Conservation (phyloP, 306 rosid species). For the Trichosanthes cucumerina region DNA sequence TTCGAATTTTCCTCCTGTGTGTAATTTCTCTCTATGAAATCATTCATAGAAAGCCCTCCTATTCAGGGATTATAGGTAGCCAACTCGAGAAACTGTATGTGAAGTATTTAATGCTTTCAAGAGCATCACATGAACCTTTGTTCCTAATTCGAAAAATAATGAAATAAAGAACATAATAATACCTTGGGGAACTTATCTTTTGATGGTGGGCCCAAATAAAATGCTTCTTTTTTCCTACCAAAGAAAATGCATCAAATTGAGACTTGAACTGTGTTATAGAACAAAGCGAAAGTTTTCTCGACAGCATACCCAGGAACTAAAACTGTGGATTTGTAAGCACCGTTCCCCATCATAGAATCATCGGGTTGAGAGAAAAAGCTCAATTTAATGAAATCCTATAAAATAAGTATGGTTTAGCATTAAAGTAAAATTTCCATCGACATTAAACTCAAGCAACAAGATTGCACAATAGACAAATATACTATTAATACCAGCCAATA, state of each 20-base stretch:
- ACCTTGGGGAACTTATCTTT: constrained; percentile 94
- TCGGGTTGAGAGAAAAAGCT: constrained; percentile 89
- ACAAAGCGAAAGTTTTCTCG: constrained; percentile 16
- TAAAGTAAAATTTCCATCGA: not conserved
- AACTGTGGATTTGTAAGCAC: constrained; percentile 58
- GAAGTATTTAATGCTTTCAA: not conserved
- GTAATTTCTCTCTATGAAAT: not conserved
- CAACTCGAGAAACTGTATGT: not conserved
- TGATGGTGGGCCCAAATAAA: constrained; percentile 77
- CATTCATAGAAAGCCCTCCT: not conserved
- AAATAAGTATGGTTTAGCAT: not conserved
- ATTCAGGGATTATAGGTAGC: not conserved
- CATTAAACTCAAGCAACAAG: not conserved
- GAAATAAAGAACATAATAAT: not conserved
- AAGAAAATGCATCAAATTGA: constrained; percentile 12
- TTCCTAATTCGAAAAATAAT: constrained; percentile 3
- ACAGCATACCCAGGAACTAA: constrained; percentile 75
- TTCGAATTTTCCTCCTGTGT: not conserved
- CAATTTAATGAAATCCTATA: constrained; percentile 64
- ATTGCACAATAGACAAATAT: not conserved
- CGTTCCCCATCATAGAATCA: constrained; percentile 76
- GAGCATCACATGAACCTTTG: not conserved
- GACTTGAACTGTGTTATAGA: not conserved
- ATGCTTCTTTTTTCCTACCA: constrained; percentile 71
- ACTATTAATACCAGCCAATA: not conserved